Percentiles rank a stretch among this genome's conserved stretches.
These are phyloP conservation scores for Sanghuangporus sanghuang DNA, from an alignment of 1,284 basidiomycete species.

Conservation along the genomic window DNA sequence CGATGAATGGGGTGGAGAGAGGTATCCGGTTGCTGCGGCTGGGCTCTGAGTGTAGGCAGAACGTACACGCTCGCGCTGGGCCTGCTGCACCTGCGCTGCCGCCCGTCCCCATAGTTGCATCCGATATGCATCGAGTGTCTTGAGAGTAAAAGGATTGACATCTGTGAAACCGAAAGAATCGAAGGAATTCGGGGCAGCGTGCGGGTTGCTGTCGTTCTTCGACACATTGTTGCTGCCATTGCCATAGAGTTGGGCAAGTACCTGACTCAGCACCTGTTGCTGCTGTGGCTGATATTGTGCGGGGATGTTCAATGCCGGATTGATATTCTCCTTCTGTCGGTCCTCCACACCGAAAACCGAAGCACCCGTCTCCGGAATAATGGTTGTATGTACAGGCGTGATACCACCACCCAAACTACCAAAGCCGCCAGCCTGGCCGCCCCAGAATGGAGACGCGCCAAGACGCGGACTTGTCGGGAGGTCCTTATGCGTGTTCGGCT, in stretches of 20 bases:
- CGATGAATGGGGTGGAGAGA: slow-evolving; percentile 26
- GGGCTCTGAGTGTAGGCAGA: slow-evolving; percentile 11
- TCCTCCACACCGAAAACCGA: slow-evolving; percentile 26
- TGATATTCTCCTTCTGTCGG: slow-evolving; percentile 73
- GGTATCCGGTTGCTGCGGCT: slow-evolving; percentile 28
- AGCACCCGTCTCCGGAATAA: slow-evolving; percentile 53
- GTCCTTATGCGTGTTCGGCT: slow-evolving; percentile 82
- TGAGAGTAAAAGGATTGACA: slow-evolving; percentile 74
- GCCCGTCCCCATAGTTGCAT: slow-evolving; percentile 88
- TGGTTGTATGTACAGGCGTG: slow-evolving; percentile 81
- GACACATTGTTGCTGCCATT: neutral
- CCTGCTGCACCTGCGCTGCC: slow-evolving; percentile 39
- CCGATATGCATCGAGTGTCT: slow-evolving; percentile 76
- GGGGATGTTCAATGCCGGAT: slow-evolving; percentile 50
- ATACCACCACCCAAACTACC: slow-evolving; percentile 54
- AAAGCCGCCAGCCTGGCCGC: slow-evolving; percentile 42
- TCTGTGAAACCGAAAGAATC: slow-evolving; percentile 60
- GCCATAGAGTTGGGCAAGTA: slow-evolving; percentile 2
- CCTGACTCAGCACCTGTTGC: neutral
- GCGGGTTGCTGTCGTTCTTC: slow-evolving; percentile 11
- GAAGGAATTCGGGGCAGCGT: slow-evolving; percentile 39
- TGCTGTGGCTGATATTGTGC: slow-evolving; percentile 17
- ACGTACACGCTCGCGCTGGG: slow-evolving; percentile 22
- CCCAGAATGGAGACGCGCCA: slow-evolving; percentile 62
- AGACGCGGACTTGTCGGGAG: slow-evolving; percentile 59